Conservation (phyloP, 2,329 filamentous ascomycete genomes). For the Colletotrichum tropicicola region DNA sequence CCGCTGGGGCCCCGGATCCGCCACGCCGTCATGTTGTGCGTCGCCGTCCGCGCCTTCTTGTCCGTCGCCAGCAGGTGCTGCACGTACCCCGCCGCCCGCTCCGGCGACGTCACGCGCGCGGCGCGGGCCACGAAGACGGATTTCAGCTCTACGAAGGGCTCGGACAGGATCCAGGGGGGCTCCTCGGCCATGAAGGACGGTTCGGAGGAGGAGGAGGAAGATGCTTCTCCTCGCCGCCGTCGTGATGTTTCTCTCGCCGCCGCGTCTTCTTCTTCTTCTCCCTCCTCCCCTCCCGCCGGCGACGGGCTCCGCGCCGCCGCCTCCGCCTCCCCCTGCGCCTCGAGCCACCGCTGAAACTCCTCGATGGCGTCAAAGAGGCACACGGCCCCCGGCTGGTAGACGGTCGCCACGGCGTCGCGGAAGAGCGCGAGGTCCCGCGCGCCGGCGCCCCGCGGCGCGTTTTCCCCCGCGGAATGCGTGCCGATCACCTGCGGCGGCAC, state of each 20-base stretch:
- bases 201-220: no score
- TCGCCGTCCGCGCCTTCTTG: constrained; percentile 84
- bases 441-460: constrained; percentile 76
- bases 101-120: constrained; percentile 73
- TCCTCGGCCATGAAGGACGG: no score
- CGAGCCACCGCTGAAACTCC: constrained; percentile 55
- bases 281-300: constrained; percentile 27
- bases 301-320: constrained; percentile 2
- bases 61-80: constrained; percentile 82
- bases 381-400: constrained; percentile 78
- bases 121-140: constrained; percentile 88
- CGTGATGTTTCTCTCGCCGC: neutral
- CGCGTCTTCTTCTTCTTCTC: neutral
- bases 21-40: constrained; percentile 97
- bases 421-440: constrained; percentile 76
- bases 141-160: constrained; percentile 80
- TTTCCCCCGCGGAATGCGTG: constrained; percentile 78
- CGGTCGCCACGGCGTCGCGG: constrained; percentile 69
- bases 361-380: constrained; percentile 95
- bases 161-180: constrained; percentile 76
- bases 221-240: neutral
- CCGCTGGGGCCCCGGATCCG: constrained; percentile 71
- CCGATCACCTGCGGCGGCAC: constrained; percentile 77
- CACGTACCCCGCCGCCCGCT: constrained; percentile 76
- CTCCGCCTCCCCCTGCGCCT: constrained; percentile 20